Base-by-base conservation (phyloP, 1,139 yeast species). In the Hemisphaericaspora lyxosophila region DNA sequence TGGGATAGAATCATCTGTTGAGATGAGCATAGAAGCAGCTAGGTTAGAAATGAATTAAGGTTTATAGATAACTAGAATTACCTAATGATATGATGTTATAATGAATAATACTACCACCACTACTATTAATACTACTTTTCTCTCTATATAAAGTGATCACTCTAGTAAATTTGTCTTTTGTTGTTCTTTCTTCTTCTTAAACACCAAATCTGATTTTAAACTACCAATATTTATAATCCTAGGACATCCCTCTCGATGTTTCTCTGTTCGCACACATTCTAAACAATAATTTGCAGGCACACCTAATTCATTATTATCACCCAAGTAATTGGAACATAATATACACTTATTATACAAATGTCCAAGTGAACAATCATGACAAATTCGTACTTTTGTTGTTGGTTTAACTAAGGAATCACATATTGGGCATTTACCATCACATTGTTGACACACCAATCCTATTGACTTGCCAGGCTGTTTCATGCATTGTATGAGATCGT, bases 161-260 rank as follows among this genome's bases (percentile, higher is more conserved):
- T 29, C 26, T 36, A 26, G 33, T 33, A 33, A 27, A 33, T 13
- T 20, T 15, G 25, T 22, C 24, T 28, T 36, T 36, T 23, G 31
- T 29, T 25, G 36, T 37, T 42, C 42, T 30, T 46, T 49, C 45
- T 47, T 50, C 62, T 75, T 78, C 49, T 80, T 86, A 53, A 76
- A 82, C 48, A 80, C 78, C 64, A 75, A 67, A 50, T 86, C 96
- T 9, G 82, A 72, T 54, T 80, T 76, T 41, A 82, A 76, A 23
- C 88, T 78, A 4, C 97, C 97, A 38, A 88, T 67, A 53, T 89
- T 90, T 17, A 85, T 60, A 36, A 90, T 78, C 49, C 85, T 74
- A 0, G 97, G 97, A 63, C 98, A 90, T 2, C 98, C 98, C 56
- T 90, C 96, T 30, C 96, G 67, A 54, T 87, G 89, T 53, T 80